Conservation (phyloP, 1,284 basidiomycete species). For the Trichosporon asahii region DNA sequence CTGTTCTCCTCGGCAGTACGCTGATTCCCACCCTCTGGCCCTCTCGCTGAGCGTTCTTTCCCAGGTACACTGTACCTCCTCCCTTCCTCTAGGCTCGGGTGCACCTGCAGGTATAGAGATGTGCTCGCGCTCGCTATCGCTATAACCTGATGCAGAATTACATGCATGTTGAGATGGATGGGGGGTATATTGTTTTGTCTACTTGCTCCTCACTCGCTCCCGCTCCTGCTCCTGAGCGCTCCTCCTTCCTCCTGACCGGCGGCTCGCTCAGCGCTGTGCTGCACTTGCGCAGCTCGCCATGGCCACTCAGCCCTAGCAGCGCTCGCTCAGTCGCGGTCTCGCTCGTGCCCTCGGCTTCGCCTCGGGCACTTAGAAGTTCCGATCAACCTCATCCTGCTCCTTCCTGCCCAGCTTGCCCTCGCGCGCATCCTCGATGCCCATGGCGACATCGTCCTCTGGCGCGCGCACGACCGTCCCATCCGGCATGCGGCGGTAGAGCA, state of each 20-base stretch:
- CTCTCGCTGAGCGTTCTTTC: too few species aligned
- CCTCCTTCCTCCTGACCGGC: too few species aligned
- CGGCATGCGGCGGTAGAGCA: slow-evolving; percentile 42
- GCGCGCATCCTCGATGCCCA: slow-evolving; percentile 40
- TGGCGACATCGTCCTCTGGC: slow-evolving; percentile 49
- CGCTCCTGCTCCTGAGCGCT: background rate
- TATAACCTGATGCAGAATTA: background rate
- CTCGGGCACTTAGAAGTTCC: slow-evolving; percentile 4
- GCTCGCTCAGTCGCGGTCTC: too few species aligned
- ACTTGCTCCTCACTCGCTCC: background rate
- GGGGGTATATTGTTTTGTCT: slow-evolving; percentile 2
- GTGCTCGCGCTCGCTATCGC: too few species aligned
- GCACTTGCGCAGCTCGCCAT: too few species aligned
- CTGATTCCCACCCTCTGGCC: too few species aligned
- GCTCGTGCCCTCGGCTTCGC: background rate
- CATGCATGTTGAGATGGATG: background rate
- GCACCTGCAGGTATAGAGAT: too few species aligned
- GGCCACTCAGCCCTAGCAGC: too few species aligned
- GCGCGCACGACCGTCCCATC: slow-evolving; percentile 39
- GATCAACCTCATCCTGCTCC: background rate
- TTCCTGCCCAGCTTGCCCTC: slow-evolving; percentile 17
- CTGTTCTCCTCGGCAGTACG: too few species aligned
- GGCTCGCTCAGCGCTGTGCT: too few species aligned
- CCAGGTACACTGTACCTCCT: too few species aligned
- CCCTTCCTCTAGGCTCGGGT: background rate